Evolutionary conservation across 805 yeast genomes (phyloP), one percentile per base, ranked within the genome.

Genomic region (Zygotorulaspora sp.): DNA sequence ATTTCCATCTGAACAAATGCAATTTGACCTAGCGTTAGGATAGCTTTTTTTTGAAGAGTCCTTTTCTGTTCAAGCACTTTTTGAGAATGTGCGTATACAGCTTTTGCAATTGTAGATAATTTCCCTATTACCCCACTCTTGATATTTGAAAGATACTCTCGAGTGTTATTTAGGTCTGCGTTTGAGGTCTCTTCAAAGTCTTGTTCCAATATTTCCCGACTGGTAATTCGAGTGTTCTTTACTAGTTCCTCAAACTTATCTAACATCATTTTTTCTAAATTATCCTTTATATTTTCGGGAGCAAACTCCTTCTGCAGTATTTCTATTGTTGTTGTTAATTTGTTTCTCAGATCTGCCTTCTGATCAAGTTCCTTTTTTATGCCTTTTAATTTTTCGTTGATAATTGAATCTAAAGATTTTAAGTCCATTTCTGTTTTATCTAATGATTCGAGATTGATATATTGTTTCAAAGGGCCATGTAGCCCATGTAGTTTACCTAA

Each of bases 1-100:
- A 62, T 57, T 32, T 62, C 62, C 16, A 67, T 48, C 44, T 70
- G 74, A 2, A 67, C 56, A 33, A 48, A 56, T 1, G 71, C 63
- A 23, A 67, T 56, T 15, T 62, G 54, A 3, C 63, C 55, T 30
- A 52, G 42, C 0, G 49, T 19, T 3, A 31, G 42, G 17, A 68
- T 49, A 1, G 66, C 53, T 4, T 58, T 44, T 2, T 52, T 50
- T 10, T 69, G 62, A 9, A 71, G 41, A n/a, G 46, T 52, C 10
- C 47, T 45, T 41, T 70, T 72, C 1, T 61, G 44, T 3, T 49
- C 52, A 7, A 56, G 48, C 2, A 53, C 35, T 8, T 47, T 40
- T 24, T 49, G 47, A 5, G 55, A 47, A 38, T 53, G 52, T 8
- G 45, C 26, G 36, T 48, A 56, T 17, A 60, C 40, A 8, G 62